Base-by-base conservation (phyloP, 169 alveolate genomes). In the Plasmodium malariae region DNA sequence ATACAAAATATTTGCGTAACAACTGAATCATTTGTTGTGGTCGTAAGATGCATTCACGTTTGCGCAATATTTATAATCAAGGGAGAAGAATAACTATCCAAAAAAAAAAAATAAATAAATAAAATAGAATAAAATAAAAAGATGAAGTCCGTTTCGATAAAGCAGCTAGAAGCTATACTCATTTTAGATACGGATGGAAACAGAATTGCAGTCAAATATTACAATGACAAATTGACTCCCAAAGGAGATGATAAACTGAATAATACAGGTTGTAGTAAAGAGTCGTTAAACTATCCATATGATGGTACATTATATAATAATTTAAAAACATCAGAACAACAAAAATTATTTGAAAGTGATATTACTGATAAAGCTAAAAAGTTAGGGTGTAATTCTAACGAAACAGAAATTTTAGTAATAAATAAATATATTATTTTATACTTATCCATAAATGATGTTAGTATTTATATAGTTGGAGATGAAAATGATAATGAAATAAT, bases 181-280 rank as follows among this genome's bases (percentile, higher is more conserved):
- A 72, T 94, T 1, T 70, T 94, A 24, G 94, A 88, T 54, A 86
- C 54, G 1, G 51, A 71, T 73, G 96, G 96, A 6, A 94, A 92
- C 2, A 72, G 94, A 74, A 92, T 94, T 69, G 96, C 96, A 19
- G 95, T 88, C 63, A 92, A 90, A 45, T 94, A 94, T 68, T 94
- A 94, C 89, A 71, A 59, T 3, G 74, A 85, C 14, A 34, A 67
- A 37, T 14, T 68, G 28, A 19, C 17, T 28, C n/a, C 14, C 19
- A 70, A 70, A 72, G 70, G 57, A 6, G 90, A 80, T 40, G 78
- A 51, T 14, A 85, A 70, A 59, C 14, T n/a, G 19, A 74, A 19
- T 9, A 26, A 45, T 28, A n/a, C 36, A 11, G 32, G 40, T 30
- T 9, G 28, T 59, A 73, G 78, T 40, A 87, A 89, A 68, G 60